phyloP scores from a whole-genome alignment of 805 yeast genomes.

The Zygoascus bituminiphila region DNA sequence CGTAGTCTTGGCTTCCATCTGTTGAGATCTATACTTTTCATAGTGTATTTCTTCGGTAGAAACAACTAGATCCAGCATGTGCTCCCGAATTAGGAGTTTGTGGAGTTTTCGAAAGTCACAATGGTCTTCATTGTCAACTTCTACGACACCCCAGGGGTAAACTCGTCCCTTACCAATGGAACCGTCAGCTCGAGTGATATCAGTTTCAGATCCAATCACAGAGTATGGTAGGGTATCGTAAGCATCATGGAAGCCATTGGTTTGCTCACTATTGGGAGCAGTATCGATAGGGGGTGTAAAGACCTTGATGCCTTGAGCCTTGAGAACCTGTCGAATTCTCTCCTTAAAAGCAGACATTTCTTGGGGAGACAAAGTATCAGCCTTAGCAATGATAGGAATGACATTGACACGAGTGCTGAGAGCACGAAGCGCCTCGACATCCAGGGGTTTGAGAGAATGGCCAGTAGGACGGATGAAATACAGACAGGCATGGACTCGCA shows the following conservation, averaged over 20 bases:
- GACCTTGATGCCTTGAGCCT: conserved; percentile 46
- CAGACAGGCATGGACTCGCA: conserved; percentile 75
- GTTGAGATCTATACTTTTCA: conserved; percentile 55
- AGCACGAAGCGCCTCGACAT: conserved; percentile 64
- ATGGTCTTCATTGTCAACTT: conserved; percentile 66
- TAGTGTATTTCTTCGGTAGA: conserved; percentile 66
- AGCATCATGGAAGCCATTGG: background rate
- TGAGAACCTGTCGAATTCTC: conserved; percentile 42
- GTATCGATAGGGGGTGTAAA: conserved; percentile 41
- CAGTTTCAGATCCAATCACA: conserved; percentile 57
- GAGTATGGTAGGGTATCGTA: conserved; percentile 34
- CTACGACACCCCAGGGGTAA: conserved; percentile 82
- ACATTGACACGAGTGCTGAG: conserved; percentile 66
- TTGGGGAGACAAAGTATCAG: conserved; percentile 57
- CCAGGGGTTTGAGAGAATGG: conserved; percentile 53
- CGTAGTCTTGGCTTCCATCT: conserved; percentile 43
- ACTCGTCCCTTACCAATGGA: conserved; percentile 59
- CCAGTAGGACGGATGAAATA: conserved; percentile 72
- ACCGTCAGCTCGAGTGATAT: conserved; percentile 37
- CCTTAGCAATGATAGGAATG: conserved; percentile 74
- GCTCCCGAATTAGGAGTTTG: conserved; percentile 53
- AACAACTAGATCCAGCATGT: conserved; percentile 70
- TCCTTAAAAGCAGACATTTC: conserved; percentile 51
- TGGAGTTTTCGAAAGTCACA: conserved; percentile 69
- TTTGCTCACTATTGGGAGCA: conserved; percentile 39